Evolutionary conservation across 345 rosid genomes (phyloP).

Genomic region (Aquilaria yunnanensis): DNA sequence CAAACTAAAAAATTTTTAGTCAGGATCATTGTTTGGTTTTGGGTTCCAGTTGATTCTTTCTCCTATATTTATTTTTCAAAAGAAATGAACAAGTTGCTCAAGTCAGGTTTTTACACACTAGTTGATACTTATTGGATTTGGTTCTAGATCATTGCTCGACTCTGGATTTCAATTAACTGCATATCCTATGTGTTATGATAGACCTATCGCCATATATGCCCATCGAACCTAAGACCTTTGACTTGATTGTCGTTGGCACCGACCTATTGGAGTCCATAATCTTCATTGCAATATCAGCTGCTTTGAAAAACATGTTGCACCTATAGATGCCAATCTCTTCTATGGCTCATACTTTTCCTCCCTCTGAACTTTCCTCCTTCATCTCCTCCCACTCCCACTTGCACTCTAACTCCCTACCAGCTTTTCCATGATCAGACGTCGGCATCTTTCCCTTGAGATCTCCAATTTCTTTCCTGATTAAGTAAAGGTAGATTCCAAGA

Average conservation of each 20-base stretch:
- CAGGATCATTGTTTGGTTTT: too few relatives aligned
- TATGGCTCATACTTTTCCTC: slow-evolving; percentile 56
- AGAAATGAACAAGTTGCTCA: too few relatives aligned
- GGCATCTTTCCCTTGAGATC: slow-evolving; percentile 46
- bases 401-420: background rate
- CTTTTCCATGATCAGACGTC: slow-evolving; percentile 5
- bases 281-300: slow-evolving; percentile 63
- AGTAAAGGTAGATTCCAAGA: slow-evolving; percentile 32
- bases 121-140: too few relatives aligned
- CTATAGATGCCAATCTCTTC: slow-evolving; percentile 65
- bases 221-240: too few relatives aligned
- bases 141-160: too few relatives aligned
- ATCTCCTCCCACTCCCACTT: slow-evolving; percentile 32
- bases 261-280: slow-evolving; percentile 68
- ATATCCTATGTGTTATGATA: too few relatives aligned
- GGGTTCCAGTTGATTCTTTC: too few relatives aligned
- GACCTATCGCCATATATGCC: too few relatives aligned
- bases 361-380: slow-evolving; percentile 65
- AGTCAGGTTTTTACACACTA: too few relatives aligned
- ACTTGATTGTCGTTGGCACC: slow-evolving; percentile 38
- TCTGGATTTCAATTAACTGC: too few relatives aligned
- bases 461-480: slow-evolving; percentile 35
- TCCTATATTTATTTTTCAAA: too few relatives aligned
- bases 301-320: slow-evolving; percentile 75
- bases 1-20: too few relatives aligned